These are phyloP conservation scores for Ascochyta koolunga DNA, from an alignment of 2,329 filamentous ascomycete genomes.

Conservation along the genomic window DNA sequence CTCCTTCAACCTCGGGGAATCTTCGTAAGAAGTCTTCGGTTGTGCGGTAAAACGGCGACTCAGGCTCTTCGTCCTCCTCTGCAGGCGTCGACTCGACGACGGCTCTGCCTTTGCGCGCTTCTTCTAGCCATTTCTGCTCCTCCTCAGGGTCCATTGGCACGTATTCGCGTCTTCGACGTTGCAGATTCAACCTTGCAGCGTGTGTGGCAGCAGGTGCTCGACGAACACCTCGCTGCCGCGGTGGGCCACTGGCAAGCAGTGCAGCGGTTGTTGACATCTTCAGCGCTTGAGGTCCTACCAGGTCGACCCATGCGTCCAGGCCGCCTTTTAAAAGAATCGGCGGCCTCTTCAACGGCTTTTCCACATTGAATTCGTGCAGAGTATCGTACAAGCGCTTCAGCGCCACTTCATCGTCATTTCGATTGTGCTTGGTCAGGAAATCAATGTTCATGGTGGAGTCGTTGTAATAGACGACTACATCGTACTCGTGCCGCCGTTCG, in stretches of 20 bases:
- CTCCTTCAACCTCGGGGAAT: slow-evolving; percentile 71
- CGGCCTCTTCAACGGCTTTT: slow-evolving; percentile 71
- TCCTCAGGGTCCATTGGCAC: slow-evolving; percentile 82
- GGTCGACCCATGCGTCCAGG: slow-evolving; percentile 81
- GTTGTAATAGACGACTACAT: slow-evolving; percentile 92
- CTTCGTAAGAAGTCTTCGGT: slow-evolving; percentile 85
- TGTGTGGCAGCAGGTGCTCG: slow-evolving; percentile 60
- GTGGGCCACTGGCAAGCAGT: slow-evolving; percentile 54
- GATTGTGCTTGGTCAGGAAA: slow-evolving; percentile 60
- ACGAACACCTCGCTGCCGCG: slow-evolving; percentile 56
- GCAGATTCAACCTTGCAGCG: slow-evolving; percentile 60
- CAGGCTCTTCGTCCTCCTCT: slow-evolving; percentile 38
- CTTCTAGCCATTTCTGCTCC: slow-evolving; percentile 79
- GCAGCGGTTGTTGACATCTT: slow-evolving; percentile 62
- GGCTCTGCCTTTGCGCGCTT: slow-evolving; percentile 71
- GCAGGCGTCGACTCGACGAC: slow-evolving; percentile 42
- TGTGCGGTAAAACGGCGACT: slow-evolving; percentile 61
- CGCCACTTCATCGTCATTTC: slow-evolving; percentile 52
- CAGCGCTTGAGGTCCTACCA: slow-evolving; percentile 75
- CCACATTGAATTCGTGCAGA: slow-evolving; percentile 81
- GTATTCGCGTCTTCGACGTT: slow-evolving; percentile 63
- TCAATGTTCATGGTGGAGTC: slow-evolving; percentile 64
- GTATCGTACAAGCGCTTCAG: slow-evolving; percentile 78
- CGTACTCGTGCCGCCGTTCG: slow-evolving; percentile 73
- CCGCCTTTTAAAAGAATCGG: slow-evolving; percentile 84